Conservation (phyloP, 495 filamentous ascomycete genomes). For the Penicillium canariense region DNA sequence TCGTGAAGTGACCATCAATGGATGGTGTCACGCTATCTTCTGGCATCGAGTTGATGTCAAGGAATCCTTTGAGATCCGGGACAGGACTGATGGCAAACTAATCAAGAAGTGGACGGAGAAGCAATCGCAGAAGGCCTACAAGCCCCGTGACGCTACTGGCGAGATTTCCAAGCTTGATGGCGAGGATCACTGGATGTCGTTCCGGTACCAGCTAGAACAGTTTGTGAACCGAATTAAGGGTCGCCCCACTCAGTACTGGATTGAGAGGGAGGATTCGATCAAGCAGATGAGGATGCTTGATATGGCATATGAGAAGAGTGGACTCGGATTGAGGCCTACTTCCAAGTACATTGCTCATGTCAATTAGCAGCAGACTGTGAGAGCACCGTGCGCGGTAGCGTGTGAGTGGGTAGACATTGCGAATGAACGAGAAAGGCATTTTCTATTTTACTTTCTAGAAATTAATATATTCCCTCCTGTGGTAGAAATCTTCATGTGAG, state of each 20-base stretch:
- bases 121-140: constrained; percentile 43
- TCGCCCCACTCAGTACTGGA: constrained; percentile 40
- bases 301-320: constrained; percentile 44
- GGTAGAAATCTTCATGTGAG: no score
- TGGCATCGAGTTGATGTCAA: constrained; percentile 48
- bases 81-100: constrained; percentile 17
- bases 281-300: constrained; percentile 52
- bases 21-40: constrained; percentile 28
- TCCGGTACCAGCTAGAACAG: constrained; percentile 52
- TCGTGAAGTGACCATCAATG: constrained; percentile 21
- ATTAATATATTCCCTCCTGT: no score
- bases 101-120: constrained; percentile 38
- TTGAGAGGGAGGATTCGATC: constrained; percentile 47
- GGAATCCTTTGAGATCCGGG: constrained; percentile 37
- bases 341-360: no score
- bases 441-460: no score
- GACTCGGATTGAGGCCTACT: constrained; percentile 40
- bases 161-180: constrained; percentile 30
- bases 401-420: no score
- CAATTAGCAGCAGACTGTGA: no score
- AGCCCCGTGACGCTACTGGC: constrained; percentile 31
- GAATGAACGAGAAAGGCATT: no score
- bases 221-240: constrained; percentile 53
- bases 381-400: no score
- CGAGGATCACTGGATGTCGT: constrained; percentile 52